A percentile compares a stretch with the other conserved stretches of the same genome.
Evolutionary conservation across 768 basidiomycete genomes (phyloP).

Genomic region (Mycena floridula): DNA sequence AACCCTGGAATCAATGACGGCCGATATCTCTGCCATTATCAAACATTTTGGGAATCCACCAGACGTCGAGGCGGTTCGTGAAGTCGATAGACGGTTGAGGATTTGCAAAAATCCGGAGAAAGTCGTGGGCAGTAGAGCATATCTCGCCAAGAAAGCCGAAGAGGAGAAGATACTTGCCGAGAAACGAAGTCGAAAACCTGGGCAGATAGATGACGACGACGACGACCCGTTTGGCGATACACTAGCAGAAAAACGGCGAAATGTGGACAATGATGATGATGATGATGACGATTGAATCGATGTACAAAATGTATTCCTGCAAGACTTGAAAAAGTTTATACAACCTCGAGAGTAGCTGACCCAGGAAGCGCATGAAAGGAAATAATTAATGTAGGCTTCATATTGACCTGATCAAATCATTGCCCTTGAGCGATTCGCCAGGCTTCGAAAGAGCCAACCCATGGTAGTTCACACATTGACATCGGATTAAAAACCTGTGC

Average conservation of each 20-base stretch:
- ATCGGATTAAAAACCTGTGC: constrained; percentile 7
- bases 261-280: constrained; percentile 60
- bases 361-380: neutral
- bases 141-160: constrained; percentile 63
- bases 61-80: constrained; percentile 79
- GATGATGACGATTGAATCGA: constrained; percentile 27
- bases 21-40: constrained; percentile 53
- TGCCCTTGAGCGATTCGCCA: constrained; percentile 30
- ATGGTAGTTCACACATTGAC: neutral
- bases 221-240: constrained; percentile 71
- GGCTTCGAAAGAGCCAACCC: constrained; percentile 55
- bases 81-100: constrained; percentile 82
- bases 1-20: constrained; percentile 30
- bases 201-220: constrained; percentile 41
- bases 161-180: constrained; percentile 64
- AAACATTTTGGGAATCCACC: constrained; percentile 50
- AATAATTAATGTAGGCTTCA: constrained; percentile 46
- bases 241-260: constrained; percentile 30
- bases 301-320: neutral
- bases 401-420: constrained; percentile 53
- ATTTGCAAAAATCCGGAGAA: constrained; percentile 96
- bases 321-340: neutral
- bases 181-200: constrained; percentile 63
- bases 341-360: neutral
- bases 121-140: constrained; percentile 83